Percentiles rank a stretch among this genome's conserved stretches.
Evolutionary conservation across 768 basidiomycete species (phyloP).

Genomic region (Artomyces pyxidatus): DNA sequence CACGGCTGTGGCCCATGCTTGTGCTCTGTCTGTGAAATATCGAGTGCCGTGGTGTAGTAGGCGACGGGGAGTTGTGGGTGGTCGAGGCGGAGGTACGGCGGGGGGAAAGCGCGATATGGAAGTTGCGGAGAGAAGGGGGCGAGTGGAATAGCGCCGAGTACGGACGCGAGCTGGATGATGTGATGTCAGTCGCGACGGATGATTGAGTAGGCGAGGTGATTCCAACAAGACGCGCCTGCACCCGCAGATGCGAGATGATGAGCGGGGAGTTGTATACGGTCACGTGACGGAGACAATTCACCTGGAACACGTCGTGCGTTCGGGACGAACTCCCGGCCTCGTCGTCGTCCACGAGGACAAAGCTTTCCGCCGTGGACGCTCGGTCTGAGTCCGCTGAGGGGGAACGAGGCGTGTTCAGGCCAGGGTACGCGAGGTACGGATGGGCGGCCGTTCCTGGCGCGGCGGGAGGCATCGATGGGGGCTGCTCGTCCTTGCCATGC

Average conservation of each 20-base stretch:
- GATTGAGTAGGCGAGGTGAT: slow-evolving; percentile 9
- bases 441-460: slow-evolving; percentile 22
- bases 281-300: slow-evolving; percentile 10
- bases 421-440: slow-evolving; percentile 37
- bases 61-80: slow-evolving; percentile 26
- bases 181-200: slow-evolving; percentile 15
- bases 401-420: slow-evolving; percentile 23
- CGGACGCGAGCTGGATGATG: slow-evolving; percentile 24
- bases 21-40: slow-evolving; percentile 10
- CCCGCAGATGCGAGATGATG: not conserved
- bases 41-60: slow-evolving; percentile 20
- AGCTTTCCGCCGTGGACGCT: slow-evolving; percentile 29
- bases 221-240: not conserved
- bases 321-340: slow-evolving; percentile 11
- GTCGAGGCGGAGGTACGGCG: slow-evolving; percentile 31
- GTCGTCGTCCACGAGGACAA: slow-evolving; percentile 32
- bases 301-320: slow-evolving; percentile 7
- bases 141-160: slow-evolving; percentile 29
- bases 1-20: slow-evolving; percentile 27
- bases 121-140: slow-evolving; percentile 32
- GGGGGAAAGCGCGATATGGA: slow-evolving; percentile 35
- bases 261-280: not conserved
- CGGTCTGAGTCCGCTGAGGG: slow-evolving; percentile 24
- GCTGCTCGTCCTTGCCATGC: slow-evolving; percentile 20
- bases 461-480: slow-evolving; percentile 16